Conservation (phyloP, 2,329 filamentous ascomycete species). For the Sporothrix pseudoabietina region DNA sequence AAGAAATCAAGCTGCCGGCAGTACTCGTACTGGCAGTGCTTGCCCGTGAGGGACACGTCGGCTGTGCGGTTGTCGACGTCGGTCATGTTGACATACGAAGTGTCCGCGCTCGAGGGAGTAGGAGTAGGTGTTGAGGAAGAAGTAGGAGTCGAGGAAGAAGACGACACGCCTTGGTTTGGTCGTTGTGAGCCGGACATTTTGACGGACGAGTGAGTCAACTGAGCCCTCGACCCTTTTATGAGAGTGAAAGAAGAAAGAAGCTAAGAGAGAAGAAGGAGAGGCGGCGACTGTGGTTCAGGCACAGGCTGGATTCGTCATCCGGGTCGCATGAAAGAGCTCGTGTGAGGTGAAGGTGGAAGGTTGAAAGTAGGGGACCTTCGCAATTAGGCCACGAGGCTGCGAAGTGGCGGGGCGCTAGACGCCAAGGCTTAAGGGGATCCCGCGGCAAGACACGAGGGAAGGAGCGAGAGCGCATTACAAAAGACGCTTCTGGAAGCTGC, state of each 20-base stretch:
- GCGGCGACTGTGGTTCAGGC: constrained; percentile 22
- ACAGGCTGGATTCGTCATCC: constrained; percentile 26
- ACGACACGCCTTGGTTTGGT: not conserved
- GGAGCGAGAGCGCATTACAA: constrained; percentile 3
- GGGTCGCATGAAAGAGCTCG: not conserved
- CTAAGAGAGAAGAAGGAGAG: not conserved
- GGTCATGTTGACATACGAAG: constrained; percentile 72
- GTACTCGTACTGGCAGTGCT: constrained; percentile 86
- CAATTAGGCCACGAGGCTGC: constrained; percentile 24
- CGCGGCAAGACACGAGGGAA: not conserved
- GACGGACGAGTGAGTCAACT: not conserved
- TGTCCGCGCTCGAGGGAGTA: constrained; percentile 45
- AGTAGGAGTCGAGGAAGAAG: constrained; percentile 12
- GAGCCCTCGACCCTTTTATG: constrained; percentile 6
- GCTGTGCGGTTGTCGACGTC: constrained; percentile 59
- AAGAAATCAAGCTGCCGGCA: constrained; percentile 96
- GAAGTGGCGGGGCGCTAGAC: constrained; percentile 5
- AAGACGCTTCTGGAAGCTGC: constrained; percentile 24
- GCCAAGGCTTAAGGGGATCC: constrained; percentile 14
- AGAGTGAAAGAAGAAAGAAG: not conserved
- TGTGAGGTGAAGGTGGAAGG: not conserved
- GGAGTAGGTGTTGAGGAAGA: constrained; percentile 42
- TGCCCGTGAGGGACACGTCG: constrained; percentile 75
- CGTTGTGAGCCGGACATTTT: constrained; percentile 54
- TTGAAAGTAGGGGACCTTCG: not conserved